Evolutionary conservation across 2,329 filamentous ascomycete species (phyloP).

Genomic region (Verticillium klebahnii): DNA sequence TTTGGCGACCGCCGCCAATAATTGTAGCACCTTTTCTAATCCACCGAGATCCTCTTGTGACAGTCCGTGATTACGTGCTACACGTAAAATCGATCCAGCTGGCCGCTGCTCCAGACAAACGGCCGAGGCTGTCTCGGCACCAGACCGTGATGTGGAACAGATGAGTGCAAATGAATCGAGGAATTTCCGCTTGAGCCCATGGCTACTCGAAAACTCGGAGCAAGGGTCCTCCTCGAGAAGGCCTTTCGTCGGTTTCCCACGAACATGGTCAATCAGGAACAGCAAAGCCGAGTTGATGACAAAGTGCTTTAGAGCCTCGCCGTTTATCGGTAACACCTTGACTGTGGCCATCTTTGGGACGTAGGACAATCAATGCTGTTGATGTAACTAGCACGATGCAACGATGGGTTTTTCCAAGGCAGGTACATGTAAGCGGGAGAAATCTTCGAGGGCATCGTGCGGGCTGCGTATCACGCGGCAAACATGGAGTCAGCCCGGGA

Average conservation of each 20-base stretch:
- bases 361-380: too few species aligned
- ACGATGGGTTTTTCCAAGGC: too few species aligned
- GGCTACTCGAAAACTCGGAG: too few species aligned
- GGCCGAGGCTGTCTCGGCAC: conserved; percentile 21
- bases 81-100: conserved; percentile 17
- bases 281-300: conserved; percentile 11
- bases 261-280: conserved; percentile 18
- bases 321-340: not conserved
- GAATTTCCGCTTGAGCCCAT: too few species aligned
- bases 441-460: too few species aligned
- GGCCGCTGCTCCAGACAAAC: conserved; percentile 22
- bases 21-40: conserved; percentile 2
- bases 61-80: conserved; percentile 23
- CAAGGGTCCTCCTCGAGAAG: too few species aligned
- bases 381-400: not conserved
- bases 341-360: too few species aligned
- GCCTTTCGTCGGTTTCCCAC: conserved; percentile 19
- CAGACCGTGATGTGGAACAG: conserved; percentile 17
- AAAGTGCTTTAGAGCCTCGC: not conserved
- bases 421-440: too few species aligned
- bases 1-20: too few species aligned
- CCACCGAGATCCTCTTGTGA: conserved; percentile 10
- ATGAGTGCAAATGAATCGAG: conserved; percentile 25
- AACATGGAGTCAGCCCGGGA: too few species aligned
- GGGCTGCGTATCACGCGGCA: too few species aligned